These are phyloP conservation scores for Mrakia blollopis DNA, from an alignment of 768 basidiomycete species.

Conservation along the genomic window DNA sequence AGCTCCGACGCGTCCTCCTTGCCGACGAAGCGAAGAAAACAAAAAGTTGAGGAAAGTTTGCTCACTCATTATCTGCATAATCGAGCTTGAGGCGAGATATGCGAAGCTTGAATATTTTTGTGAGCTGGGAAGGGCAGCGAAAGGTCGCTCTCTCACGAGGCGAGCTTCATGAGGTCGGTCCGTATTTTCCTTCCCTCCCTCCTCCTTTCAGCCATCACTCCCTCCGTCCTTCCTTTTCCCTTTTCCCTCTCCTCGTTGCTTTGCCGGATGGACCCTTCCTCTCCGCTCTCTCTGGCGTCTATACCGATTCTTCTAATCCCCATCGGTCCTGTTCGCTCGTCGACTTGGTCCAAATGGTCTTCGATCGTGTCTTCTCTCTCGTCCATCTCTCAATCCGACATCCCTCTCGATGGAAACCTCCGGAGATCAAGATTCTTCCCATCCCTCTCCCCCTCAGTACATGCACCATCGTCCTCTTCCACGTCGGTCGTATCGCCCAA, in stretches of 20 bases:
- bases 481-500: not conserved
- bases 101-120: not conserved
- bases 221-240: not conserved
- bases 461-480: not conserved
- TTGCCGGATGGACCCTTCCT: slow-evolving; percentile 23
- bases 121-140: not conserved
- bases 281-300: slow-evolving; percentile 63
- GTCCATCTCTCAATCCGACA: slow-evolving; percentile 70
- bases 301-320: slow-evolving; percentile 80
- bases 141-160: not conserved
- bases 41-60: too few species aligned
- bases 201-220: not conserved
- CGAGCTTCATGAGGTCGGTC: not conserved
- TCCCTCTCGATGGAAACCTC: slow-evolving; percentile 57
- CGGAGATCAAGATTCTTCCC: slow-evolving; percentile 24
- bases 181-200: not conserved
- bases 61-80: too few species aligned
- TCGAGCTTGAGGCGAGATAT: too few species aligned
- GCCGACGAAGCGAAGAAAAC: not conserved
- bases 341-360: slow-evolving; percentile 69
- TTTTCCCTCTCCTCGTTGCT: not conserved
- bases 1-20: not conserved
- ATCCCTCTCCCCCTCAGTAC: not conserved
- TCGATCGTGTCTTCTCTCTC: slow-evolving; percentile 66
- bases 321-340: slow-evolving; percentile 65